Evolutionary conservation across 371 early-diverging fungal species (phyloP).

Genomic region (Mortierella sp.): DNA sequence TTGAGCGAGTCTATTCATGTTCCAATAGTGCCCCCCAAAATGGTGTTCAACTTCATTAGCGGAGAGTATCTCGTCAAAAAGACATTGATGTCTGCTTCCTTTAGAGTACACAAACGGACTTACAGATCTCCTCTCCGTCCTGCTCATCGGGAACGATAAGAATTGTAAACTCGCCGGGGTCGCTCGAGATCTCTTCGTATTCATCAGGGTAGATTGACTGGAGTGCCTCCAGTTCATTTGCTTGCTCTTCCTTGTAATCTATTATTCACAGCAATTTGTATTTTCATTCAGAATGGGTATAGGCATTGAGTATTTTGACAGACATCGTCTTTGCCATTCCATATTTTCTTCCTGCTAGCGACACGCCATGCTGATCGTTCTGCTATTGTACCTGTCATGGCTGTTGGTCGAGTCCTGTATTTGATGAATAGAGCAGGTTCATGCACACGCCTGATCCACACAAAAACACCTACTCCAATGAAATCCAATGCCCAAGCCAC

Average conservation of each 20-base stretch:
- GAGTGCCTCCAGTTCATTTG: slow-evolving; percentile 92
- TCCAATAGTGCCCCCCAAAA: neutral
- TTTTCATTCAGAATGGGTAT: too few species aligned
- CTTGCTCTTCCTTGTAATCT: slow-evolving; percentile 86
- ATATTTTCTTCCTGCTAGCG: neutral
- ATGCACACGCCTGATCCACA: neutral
- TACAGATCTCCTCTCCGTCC: slow-evolving; percentile 68
- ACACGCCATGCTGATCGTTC: neutral
- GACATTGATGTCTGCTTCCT: neutral
- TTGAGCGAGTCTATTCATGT: slow-evolving; percentile 60
- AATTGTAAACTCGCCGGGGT: slow-evolving; percentile 57
- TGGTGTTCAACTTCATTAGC: neutral
- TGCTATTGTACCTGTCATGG: slow-evolving; percentile 31
- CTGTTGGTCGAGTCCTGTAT: neutral
- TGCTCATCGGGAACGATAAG: slow-evolving; percentile 68
- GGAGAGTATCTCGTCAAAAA: neutral
- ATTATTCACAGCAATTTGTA: slow-evolving; percentile 12
- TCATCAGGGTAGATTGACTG: slow-evolving; percentile 94
- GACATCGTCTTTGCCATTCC: neutral
- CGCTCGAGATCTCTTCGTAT: slow-evolving; percentile 71
- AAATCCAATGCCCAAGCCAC: slow-evolving; percentile 42
- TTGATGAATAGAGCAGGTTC: neutral
- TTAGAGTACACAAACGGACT: slow-evolving; percentile 13
- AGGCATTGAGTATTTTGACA: neutral
- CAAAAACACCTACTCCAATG: slow-evolving; percentile 16